Base-by-base conservation (phyloP, 164 flowering plant genomes). In the Stephania japonica region DNA sequence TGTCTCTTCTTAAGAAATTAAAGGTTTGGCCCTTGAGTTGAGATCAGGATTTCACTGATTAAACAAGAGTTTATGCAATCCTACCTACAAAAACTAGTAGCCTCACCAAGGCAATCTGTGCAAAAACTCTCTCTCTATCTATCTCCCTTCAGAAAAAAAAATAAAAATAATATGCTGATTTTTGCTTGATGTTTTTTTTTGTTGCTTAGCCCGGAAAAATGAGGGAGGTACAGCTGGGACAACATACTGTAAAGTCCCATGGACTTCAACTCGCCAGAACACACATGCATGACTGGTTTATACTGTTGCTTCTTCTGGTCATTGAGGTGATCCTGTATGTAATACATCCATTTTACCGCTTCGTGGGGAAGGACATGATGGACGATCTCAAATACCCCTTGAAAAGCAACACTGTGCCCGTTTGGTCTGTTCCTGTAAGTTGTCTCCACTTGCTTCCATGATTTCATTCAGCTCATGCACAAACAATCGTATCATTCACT, bases 371-470 rank as follows among this genome's bases (percentile, higher is more conserved):
- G 81, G 95, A 78, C 61, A 91, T 91, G 97, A 89, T 91, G 91
- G n/a, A 76, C 1, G 95, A 90, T 76, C 91, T 93, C 53, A 89
- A 78, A 69, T 93, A 90, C 72, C 97, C 98, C 13, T 42, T 88
- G 75, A 82, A 93, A 73, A 80, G 73, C 27, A 89, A 90, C 72
- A 91, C 97, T 0, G 89, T 93, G 24, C 98, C 98, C 19, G 27
- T 82, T 0, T 93, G 97, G 98, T 75, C 98, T 68, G 91, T 93
- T 72, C 97, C 95, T n/a, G 98, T 93, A 81, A 87, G 97, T 85
- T 73, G 7, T 59, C 64, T 56, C 6, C 43, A 32, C 59, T 26
- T 18, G 43, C 25, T 62, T 43, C 43, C 6, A 26, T 1, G 49
- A 5, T 32, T 42, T 61, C 9, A 4, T 50, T 41, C 27, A 62